Base-by-base conservation (phyloP, 179 eudicot genomes). In the Spinacia oleracea region DNA sequence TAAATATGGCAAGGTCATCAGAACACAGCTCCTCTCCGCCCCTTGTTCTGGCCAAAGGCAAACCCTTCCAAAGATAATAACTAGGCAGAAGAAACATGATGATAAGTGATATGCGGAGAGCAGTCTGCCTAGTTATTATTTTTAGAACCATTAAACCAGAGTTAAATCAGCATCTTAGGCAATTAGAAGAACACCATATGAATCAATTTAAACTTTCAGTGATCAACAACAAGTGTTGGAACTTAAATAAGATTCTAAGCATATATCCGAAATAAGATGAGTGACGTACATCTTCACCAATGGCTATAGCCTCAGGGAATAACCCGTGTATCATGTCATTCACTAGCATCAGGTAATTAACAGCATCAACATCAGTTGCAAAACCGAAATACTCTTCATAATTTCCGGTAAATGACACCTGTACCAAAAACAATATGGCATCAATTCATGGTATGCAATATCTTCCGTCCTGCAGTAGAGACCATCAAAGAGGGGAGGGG, bases 261-360 rank as follows among this genome's bases (percentile, higher is more conserved):
- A 73, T 32, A 74, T 34, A 14, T n/a, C 21, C 66, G 67, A 70
- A 59, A 75, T 38, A 76, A 70, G 62, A 73, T 48, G 23, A 43
- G 70, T 20, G 50, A 84, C 95, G 53, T 90, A 96, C 99, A 90
- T 96, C 99, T 92, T 96, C 98, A 73, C 99, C 99, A 74, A 96
- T 84, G 69, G 83, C 71, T 75, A 96, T 87, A 76, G 97, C 98
- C 79, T 93, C 93, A 45, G 96, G 98, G 78, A 86, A 93, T 64
- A 93, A 85, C 78, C 97, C 98, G 43, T 96, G 99, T 77, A 96
- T 93, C 68, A 96, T 83, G 88, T 93, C 99, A 85, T 96, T 96
- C 82, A 93, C 99, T 86, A 96, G 89, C 98, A 96, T 96, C 71
- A 93, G 83, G 88, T 92, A 96, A 81, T 89, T 91, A 72, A 96